Evolutionary conservation across 164 flowering plant species (phyloP), one percentile per base, ranked within the genome.

Genomic region (Piper betle): DNA sequence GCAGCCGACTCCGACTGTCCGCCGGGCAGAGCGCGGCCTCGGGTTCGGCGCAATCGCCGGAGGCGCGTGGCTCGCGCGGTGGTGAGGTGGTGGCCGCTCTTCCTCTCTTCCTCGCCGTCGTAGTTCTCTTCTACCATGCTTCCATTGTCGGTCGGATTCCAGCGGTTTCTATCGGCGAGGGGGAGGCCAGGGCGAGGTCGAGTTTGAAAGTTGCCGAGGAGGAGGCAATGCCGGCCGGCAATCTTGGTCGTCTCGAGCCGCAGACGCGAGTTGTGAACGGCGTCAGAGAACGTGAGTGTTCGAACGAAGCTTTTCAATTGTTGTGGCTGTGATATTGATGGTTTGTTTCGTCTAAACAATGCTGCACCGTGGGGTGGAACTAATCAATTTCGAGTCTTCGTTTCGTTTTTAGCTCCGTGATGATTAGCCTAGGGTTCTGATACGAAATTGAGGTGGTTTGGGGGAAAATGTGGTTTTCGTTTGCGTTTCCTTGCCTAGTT

Each of bases 221-320:
- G 8, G 72, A 60, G 39, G 71, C 71, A 61, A 69, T 67, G 57
- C 39, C 64, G 17, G 68, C 67, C 4, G 73, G 73, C 3, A 88
- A 82, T 67, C 79, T 91, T 76, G 69, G 81, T 66, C 79, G 81
- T 16, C 77, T 84, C 8, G 84, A 84, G 76, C 80, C 79, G 1
- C 63, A 68, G 1, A 80, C 80, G 17, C 66, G 72, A 15, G 62
- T 71, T 20, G 67, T 81, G 46, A 69, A 68, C 46, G 97, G 94
- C 48, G 78, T 75, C 18, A 81, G 84, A 68, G 71, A 85, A 63
- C 84, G 96, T 88, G 76, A 78, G 81, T 13, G 18, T 5, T 37
- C 41, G 19, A 9, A 33, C 37, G 37, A 15, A 6, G 43, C 52
- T 56, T 63, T 15, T 19, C 16, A 16, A 16, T 56, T 9, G 5